Base-by-base conservation (phyloP, 2,329 filamentous ascomycete species). In the Claviceps lovelessii region DNA sequence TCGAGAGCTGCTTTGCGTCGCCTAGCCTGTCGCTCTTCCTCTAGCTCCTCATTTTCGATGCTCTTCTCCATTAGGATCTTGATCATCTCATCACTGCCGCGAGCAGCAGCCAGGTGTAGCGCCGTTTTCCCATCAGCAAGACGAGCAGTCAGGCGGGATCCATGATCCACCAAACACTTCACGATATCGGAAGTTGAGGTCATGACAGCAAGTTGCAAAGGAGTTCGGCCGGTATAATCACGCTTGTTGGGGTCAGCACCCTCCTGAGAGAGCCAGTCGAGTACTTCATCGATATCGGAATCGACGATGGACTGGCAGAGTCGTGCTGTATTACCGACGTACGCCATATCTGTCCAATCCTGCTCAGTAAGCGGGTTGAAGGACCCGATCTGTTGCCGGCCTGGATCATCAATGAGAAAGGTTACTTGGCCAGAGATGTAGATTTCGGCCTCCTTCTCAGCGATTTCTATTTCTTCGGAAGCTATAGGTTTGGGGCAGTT, bases 331-430 rank as follows among this genome's bases (percentile, higher is more conserved):
- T 90, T 87, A 11, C 88, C 86, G 41, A 94, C 77, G 60, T 94
- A 95, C 0, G 88, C 88, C 88, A 94, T 93, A 59, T 90, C 86
- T 0, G 88, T 93, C 87, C 88, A 94, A 63, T 93, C 88, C 52
- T 88, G 77, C 46, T 88, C 83, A 0, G 85, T 90, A 42, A 91
- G 75, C 0, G 88, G 89, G 61, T 93, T 85, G 71, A 94, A 94
- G 10, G 77, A 80, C 31, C 78, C 78, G 51, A 81, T 81, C 66
- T 79, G 72, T 64, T 93, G 89, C 54, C 89, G 77, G 19, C 89
- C 89, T 1, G 89, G 87, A 60, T 95, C 80, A 61, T 95, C 88
- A 58, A 84, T 84, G 60, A 93, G 74, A 67, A 94, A 94, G 0
- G 75, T 74, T 10, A 93, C 75, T 28, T 78, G 75, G 9, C 88